phyloP scores from a whole-genome alignment of 1,284 basidiomycete genomes.

The Fistulina hepatica region DNA sequence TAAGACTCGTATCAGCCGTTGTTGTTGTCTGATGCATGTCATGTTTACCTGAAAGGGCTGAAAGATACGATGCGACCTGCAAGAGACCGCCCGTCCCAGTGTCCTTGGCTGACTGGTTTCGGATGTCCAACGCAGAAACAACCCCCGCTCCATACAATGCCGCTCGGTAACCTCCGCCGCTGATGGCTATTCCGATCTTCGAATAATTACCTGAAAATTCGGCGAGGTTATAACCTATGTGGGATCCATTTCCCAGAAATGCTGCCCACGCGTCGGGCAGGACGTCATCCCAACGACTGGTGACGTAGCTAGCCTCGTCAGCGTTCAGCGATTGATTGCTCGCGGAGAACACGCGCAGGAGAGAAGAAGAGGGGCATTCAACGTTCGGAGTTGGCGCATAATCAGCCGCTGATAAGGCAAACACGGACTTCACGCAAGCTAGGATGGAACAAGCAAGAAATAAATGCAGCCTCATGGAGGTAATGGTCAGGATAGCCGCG shows the following conservation, averaged over 20 bases:
- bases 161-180: slow-evolving; percentile 49
- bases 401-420: too few relatives aligned
- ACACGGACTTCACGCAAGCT: too few relatives aligned
- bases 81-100: slow-evolving; percentile 55
- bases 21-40: slow-evolving; percentile 1
- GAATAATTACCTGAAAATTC: slow-evolving; percentile 33
- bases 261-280: slow-evolving; percentile 42
- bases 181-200: slow-evolving; percentile 44
- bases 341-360: slow-evolving; percentile 43
- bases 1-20: background rate
- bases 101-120: slow-evolving; percentile 42
- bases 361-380: slow-evolving; percentile 38
- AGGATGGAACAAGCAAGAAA: too few relatives aligned
- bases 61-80: slow-evolving; percentile 52
- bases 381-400: too few relatives aligned
- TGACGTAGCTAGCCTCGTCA: slow-evolving; percentile 36
- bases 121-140: slow-evolving; percentile 36
- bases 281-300: slow-evolving; percentile 28
- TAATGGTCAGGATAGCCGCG: too few relatives aligned
- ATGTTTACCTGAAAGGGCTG: slow-evolving; percentile 46
- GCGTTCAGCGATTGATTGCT: slow-evolving; percentile 41
- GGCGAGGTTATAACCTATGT: slow-evolving; percentile 39
- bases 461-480: too few relatives aligned
- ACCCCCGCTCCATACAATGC: slow-evolving; percentile 50
- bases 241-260: slow-evolving; percentile 45